These are phyloP conservation scores for Petrea volubilis DNA, from an alignment of 257 asterid species.

Conservation along the genomic window DNA sequence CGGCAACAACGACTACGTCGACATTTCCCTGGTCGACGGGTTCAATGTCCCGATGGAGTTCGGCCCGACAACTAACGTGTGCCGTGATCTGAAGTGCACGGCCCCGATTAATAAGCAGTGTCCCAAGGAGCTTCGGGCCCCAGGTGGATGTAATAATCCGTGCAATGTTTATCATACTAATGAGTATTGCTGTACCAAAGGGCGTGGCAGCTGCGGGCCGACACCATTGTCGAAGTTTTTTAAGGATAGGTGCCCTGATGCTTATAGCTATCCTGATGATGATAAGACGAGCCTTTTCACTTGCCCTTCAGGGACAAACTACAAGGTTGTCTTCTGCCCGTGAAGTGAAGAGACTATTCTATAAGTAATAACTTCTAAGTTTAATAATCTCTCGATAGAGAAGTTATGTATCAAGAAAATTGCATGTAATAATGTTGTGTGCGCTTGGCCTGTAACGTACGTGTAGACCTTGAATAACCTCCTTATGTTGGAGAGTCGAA, in stretches of 20 bases:
- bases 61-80: constrained; percentile 33
- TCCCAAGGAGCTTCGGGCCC: constrained; percentile 38
- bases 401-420: not conserved
- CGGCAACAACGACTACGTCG: constrained; percentile 35
- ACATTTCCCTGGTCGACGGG: constrained; percentile 45
- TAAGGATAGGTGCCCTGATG: constrained; percentile 53
- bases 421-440: constrained; percentile 1
- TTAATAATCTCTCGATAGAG: not conserved
- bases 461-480: no score
- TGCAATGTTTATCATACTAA: constrained; percentile 30
- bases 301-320: constrained; percentile 49
- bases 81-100: constrained; percentile 30
- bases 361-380: not conserved
- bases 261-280: constrained; percentile 57
- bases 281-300: constrained; percentile 47
- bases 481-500: no score
- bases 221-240: constrained; percentile 32
- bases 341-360: constrained; percentile 16
- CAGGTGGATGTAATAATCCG: constrained; percentile 46
- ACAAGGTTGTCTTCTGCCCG: constrained; percentile 59
- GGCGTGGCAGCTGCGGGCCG: constrained; percentile 46
- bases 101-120: constrained; percentile 39
- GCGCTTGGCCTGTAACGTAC: not conserved
- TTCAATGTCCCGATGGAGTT: constrained; percentile 50
- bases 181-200: constrained; percentile 48